Evolutionary conservation across 225 moss, liverwort and hornwort species (phyloP).

Genomic region (Lunularia cruciata): DNA sequence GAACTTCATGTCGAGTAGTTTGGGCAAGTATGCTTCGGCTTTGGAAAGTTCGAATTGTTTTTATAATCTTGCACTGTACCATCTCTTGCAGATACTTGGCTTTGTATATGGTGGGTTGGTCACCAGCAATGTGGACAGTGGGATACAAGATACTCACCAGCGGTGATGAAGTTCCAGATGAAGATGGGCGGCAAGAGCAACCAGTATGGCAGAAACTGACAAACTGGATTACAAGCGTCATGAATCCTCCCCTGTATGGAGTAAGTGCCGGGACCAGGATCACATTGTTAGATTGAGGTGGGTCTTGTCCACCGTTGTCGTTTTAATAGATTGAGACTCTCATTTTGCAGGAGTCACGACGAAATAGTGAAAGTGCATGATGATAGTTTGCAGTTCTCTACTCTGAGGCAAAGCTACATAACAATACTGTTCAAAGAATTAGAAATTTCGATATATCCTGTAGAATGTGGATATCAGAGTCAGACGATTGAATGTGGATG

Average conservation of each 20-base stretch:
- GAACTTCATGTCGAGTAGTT: not conserved
- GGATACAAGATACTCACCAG: slow-evolving; percentile 72
- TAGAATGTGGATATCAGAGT: too few relatives aligned
- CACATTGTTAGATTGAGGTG: slow-evolving; percentile 20
- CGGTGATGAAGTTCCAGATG: slow-evolving; percentile 59
- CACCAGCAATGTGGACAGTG: slow-evolving; percentile 81
- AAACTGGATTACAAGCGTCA: slow-evolving; percentile 47
- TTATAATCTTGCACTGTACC: not conserved
- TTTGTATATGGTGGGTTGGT: slow-evolving; percentile 90
- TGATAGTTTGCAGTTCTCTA: not conserved
- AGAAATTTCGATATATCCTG: too few relatives aligned
- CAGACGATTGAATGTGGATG: too few relatives aligned
- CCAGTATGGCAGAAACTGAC: slow-evolving; percentile 40
- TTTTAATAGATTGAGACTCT: not conserved
- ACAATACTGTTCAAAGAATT: too few relatives aligned
- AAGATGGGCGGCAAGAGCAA: slow-evolving; percentile 17
- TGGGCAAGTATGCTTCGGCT: too few relatives aligned
- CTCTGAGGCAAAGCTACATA: not conserved
- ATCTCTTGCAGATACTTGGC: slow-evolving; percentile 69
- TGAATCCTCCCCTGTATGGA: slow-evolving; percentile 93
- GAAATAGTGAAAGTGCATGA: not conserved
- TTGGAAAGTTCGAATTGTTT: too few relatives aligned
- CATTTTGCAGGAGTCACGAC: not conserved
- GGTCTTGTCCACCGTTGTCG: slow-evolving; percentile 10
- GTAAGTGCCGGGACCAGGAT: slow-evolving; percentile 47